Evolutionary conservation across 2,329 filamentous ascomycete species (phyloP).

Genomic region (Atkinsonella hypoxylon): DNA sequence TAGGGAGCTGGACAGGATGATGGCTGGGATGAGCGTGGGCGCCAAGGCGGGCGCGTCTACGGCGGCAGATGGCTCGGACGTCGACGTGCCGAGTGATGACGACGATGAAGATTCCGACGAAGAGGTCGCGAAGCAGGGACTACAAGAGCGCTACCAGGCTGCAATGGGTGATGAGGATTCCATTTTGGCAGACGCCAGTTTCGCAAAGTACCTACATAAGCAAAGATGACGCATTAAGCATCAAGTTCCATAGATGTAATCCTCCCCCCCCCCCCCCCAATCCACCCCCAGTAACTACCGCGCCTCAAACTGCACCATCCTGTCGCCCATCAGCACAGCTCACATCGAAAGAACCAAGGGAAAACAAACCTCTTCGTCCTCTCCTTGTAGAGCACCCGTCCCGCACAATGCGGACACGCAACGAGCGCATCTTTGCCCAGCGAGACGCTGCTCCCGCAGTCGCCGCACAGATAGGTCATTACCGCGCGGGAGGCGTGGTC

Average conservation of each 20-base stretch:
- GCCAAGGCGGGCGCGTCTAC: constrained; percentile 17
- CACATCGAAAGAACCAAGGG: no score
- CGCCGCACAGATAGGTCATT: constrained; percentile 31
- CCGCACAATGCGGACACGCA: constrained; percentile 55
- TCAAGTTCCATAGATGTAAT: no score
- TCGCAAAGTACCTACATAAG: constrained; percentile 45
- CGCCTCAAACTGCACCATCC: constrained; percentile 98
- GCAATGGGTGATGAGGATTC: constrained; percentile 50
- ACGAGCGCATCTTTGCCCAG: constrained; percentile 37
- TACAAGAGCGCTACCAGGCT: constrained; percentile 66
- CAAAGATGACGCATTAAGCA: constrained; percentile 20
- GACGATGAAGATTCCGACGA: constrained; percentile 43
- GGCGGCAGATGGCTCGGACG: constrained; percentile 31
- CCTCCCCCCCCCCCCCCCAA: no score
- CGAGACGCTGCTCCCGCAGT: constrained; percentile 30
- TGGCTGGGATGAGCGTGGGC: constrained; percentile 70
- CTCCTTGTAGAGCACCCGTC: constrained; percentile 95
- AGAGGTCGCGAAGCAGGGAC: constrained; percentile 50
- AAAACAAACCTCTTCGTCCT: constrained; percentile 77
- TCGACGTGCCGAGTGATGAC: constrained; percentile 46
- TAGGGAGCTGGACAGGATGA: constrained; percentile 79
- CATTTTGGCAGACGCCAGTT: constrained; percentile 43
- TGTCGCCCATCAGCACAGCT: no score
- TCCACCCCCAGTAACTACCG: constrained; percentile 36
- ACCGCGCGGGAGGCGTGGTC: constrained; percentile 25